Evolutionary conservation across 2,329 filamentous ascomycete species (phyloP).

Genomic region (Fusarium sublunatum): DNA sequence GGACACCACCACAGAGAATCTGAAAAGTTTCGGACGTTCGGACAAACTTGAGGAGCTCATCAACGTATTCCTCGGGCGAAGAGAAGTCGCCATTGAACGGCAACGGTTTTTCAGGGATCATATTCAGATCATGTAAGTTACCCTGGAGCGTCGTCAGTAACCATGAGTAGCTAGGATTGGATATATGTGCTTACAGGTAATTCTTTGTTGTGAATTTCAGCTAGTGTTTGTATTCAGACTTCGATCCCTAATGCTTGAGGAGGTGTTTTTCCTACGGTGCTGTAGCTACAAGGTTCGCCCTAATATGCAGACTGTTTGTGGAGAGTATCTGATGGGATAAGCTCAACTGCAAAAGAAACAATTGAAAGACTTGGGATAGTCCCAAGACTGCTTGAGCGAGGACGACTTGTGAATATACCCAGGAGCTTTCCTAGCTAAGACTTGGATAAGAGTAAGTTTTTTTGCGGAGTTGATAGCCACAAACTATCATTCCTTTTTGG

Average conservation of each 20-base stretch:
- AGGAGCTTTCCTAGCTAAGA: neutral
- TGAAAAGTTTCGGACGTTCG: constrained; percentile 81
- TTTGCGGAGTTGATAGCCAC: constrained; percentile 26
- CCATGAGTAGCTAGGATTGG: neutral
- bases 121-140: constrained; percentile 44
- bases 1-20: constrained; percentile 94
- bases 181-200: constrained; percentile 3
- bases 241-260: no score
- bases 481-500: constrained; percentile 40
- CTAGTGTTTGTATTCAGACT: neutral
- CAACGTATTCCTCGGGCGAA: constrained; percentile 79
- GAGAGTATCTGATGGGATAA: neutral
- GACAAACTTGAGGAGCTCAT: constrained; percentile 80
- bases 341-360: neutral
- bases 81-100: constrained; percentile 78
- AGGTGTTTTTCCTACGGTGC: neutral
- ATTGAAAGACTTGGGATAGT: neutral
- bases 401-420: neutral
- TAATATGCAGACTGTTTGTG: neutral
- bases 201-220: neutral
- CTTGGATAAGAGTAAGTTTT: neutral
- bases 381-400: neutral
- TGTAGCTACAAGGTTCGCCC: neutral
- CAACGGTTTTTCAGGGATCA: constrained; percentile 66
- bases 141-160: constrained; percentile 33